Conservation (phyloP, 2,329 filamentous ascomycete species). For the Lecanicillium sp. region DNA sequence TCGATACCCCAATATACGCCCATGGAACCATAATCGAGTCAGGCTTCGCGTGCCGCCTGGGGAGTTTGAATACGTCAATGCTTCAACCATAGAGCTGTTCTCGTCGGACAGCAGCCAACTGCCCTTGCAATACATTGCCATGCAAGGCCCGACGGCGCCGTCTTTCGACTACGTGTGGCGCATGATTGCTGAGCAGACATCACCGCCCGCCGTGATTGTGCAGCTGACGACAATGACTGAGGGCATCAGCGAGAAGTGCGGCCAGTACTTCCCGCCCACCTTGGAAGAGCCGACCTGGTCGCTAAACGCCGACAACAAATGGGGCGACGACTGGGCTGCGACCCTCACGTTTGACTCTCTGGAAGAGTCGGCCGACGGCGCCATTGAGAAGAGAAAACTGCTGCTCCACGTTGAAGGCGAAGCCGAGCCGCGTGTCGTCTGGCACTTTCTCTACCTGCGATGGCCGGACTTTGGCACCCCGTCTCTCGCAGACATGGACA, state of each 20-base stretch:
- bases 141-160: conserved; percentile 77
- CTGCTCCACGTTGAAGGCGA: conserved; percentile 43
- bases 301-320: conserved; percentile 57
- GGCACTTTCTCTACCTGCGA: conserved; percentile 76
- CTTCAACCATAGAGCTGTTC: conserved; percentile 58
- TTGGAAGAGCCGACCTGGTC: conserved; percentile 43
- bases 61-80: conserved; percentile 74
- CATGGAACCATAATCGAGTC: conserved; percentile 81
- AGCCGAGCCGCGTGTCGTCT: conserved; percentile 52
- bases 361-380: conserved; percentile 46
- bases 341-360: conserved; percentile 59
- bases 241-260: conserved; percentile 72
- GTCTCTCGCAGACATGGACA: conserved; percentile 55
- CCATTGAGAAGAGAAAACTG: conserved; percentile 70
- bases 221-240: conserved; percentile 93
- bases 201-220: conserved; percentile 71
- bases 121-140: conserved; percentile 71
- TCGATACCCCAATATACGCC: conserved; percentile 83
- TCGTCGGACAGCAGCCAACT: conserved; percentile 29
- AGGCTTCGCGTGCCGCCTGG: conserved; percentile 69
- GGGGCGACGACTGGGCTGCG: conserved; percentile 60
- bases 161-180: conserved; percentile 84
- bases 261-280: conserved; percentile 70
- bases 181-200: conserved; percentile 78
- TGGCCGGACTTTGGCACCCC: conserved; percentile 93